A percentile compares a stretch with the other conserved stretches of the same genome.
These are phyloP conservation scores for Alisma plantagoaquatica DNA, from an alignment of 106 monocot genomes.

Conservation along the genomic window DNA sequence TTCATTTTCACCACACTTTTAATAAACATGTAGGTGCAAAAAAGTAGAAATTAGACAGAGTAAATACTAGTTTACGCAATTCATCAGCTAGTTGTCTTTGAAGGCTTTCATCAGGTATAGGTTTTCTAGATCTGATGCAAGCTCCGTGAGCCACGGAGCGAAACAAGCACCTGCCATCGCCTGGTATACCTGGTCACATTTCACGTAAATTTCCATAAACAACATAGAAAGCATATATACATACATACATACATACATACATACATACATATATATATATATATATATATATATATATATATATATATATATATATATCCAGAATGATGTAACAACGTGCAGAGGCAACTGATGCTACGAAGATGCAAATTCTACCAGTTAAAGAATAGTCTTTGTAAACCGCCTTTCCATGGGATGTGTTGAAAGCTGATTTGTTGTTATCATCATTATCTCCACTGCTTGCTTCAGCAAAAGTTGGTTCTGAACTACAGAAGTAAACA, in stretches of 20 bases:
- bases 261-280: too few species aligned
- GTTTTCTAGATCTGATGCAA: slow-evolving; percentile 61
- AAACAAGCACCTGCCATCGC: slow-evolving; percentile 98
- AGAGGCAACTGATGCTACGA: not conserved
- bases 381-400: slow-evolving; percentile 69
- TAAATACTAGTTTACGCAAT: slow-evolving; percentile 38
- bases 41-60: slow-evolving; percentile 3
- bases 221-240: not conserved
- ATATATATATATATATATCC: too few species aligned
- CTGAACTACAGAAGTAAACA: slow-evolving; percentile 51
- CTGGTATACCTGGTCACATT: slow-evolving; percentile 78
- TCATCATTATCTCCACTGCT: slow-evolving; percentile 19
- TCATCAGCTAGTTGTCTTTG: slow-evolving; percentile 91
- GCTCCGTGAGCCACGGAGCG: slow-evolving; percentile 90
- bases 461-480: slow-evolving; percentile 47
- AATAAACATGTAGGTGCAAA: too few species aligned
- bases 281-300: too few species aligned
- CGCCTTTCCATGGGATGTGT: slow-evolving; percentile 68
- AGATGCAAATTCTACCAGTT: slow-evolving; percentile 31
- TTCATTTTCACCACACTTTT: too few species aligned
- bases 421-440: slow-evolving; percentile 11
- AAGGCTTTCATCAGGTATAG: slow-evolving; percentile 46
- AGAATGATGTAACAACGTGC: too few species aligned
- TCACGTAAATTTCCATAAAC: not conserved
- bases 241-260: too few species aligned